Percentiles rank a stretch among this genome's conserved stretches.
Conservation (phyloP, 257 asterid species). For the Jacaranda copaia region DNA sequence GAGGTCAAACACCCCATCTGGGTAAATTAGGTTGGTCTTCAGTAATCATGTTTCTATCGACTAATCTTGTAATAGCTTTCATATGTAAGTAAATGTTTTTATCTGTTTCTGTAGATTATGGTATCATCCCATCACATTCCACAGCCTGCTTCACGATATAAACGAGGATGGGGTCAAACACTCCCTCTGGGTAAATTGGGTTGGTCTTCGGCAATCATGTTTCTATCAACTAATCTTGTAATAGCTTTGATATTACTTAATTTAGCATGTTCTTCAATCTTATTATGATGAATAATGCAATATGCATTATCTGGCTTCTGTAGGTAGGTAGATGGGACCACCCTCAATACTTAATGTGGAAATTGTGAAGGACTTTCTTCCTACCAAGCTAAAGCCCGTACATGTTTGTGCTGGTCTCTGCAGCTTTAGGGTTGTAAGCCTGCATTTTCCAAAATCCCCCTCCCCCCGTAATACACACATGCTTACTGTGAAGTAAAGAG, state of each 20-base stretch:
- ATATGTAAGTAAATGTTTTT: background rate
- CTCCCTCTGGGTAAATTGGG: background rate
- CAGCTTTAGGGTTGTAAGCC: background rate
- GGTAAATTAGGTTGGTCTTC: background rate
- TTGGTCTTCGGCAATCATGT: background rate
- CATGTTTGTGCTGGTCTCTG: background rate
- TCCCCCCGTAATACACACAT: no score
- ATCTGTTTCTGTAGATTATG: conserved; percentile 12
- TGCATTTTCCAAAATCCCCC: no score
- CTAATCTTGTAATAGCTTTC: background rate
- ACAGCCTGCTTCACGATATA: background rate
- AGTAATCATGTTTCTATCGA: background rate
- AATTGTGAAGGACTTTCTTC: background rate
- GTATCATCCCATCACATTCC: background rate
- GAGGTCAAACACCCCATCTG: background rate
- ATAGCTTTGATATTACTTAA: background rate
- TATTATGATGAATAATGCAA: conserved; percentile 18
- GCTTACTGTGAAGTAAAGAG: no score
- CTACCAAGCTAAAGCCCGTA: background rate
- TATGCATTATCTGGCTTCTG: background rate
- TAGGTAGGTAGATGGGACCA: background rate
- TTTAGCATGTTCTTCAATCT: background rate
- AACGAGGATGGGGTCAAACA: background rate
- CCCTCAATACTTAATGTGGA: background rate
- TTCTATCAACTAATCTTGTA: background rate